Conservation (phyloP, 805 yeast genomes). For the Kodamaea kaohsiungensis region DNA sequence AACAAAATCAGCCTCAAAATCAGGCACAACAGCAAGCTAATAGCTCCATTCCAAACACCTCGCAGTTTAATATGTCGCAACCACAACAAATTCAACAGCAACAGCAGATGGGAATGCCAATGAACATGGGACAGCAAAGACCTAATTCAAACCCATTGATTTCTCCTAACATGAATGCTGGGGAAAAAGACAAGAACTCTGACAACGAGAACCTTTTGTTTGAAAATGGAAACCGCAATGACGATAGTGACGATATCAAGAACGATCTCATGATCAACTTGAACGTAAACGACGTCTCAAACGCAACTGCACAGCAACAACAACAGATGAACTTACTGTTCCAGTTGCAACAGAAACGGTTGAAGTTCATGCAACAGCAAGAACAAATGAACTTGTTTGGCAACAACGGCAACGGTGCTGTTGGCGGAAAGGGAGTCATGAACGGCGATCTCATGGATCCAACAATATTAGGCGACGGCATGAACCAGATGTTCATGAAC, state of each 20-base stretch:
- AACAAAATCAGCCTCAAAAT: constrained; percentile 15
- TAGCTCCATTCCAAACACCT: not conserved
- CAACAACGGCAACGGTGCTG: constrained; percentile 5
- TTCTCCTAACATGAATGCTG: constrained; percentile 7
- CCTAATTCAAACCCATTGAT: constrained; percentile 2
- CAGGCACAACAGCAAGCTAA: constrained; percentile 11
- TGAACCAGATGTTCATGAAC: constrained; percentile 12
- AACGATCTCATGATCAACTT: constrained; percentile 11
- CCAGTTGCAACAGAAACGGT: constrained; percentile 19
- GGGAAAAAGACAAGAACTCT: constrained; percentile 5
- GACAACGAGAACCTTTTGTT: constrained; percentile 12
- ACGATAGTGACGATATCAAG: constrained; percentile 4
- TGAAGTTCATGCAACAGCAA: constrained; percentile 18
- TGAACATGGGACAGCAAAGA: constrained; percentile 8
- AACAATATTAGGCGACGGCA: constrained; percentile 5
- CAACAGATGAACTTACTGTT: constrained; percentile 17
- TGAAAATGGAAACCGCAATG: constrained; percentile 9
- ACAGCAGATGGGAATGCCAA: constrained; percentile 11
- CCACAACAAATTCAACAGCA: constrained; percentile 11
- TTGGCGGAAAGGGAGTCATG: not conserved
- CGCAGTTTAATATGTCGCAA: constrained; percentile 8
- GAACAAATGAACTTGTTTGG: constrained; percentile 8
- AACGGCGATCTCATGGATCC: constrained; percentile 6
- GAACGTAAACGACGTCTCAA: constrained; percentile 5
- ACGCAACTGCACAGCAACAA: constrained; percentile 16